These are phyloP conservation scores for Petrea volubilis DNA, from an alignment of 257 asterid species.

Conservation along the genomic window DNA sequence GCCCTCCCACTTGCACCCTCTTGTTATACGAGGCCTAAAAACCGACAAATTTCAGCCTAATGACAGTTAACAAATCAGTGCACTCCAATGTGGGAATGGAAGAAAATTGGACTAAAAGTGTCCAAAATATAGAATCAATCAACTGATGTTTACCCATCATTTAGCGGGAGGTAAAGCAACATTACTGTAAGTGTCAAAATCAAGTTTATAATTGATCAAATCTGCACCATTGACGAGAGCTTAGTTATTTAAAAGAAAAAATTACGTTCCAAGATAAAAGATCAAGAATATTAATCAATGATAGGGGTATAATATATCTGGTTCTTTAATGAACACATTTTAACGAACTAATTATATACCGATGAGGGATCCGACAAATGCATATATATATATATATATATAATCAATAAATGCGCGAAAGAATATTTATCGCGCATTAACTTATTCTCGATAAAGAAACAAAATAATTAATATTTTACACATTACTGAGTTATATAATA, in stretches of 20 bases:
- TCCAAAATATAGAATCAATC: not conserved
- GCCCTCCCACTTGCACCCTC: too few species aligned
- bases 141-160: too few species aligned
- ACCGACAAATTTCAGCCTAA: conserved; percentile 26
- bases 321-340: not conserved
- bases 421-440: conserved; percentile 2
- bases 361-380: conserved; percentile 22
- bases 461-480: conserved; percentile 21
- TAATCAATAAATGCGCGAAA: not conserved
- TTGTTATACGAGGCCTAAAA: not conserved
- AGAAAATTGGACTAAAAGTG: not conserved
- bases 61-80: not conserved
- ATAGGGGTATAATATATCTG: not conserved
- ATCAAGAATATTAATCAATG: not conserved
- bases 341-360: not conserved
- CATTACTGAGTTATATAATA: not conserved
- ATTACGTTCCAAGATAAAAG: not conserved
- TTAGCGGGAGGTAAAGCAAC: not conserved
- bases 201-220: not conserved
- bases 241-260: not conserved
- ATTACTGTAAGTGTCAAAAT: not conserved
- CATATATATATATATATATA: conserved; percentile 14
- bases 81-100: conserved; percentile 26
- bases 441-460: not conserved
- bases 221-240: not conserved